A percentile compares a stretch with the other conserved stretches of the same genome.
Evolutionary conservation across 139 green algal species (phyloP).

Genomic region (Ostreobium quekettii): DNA sequence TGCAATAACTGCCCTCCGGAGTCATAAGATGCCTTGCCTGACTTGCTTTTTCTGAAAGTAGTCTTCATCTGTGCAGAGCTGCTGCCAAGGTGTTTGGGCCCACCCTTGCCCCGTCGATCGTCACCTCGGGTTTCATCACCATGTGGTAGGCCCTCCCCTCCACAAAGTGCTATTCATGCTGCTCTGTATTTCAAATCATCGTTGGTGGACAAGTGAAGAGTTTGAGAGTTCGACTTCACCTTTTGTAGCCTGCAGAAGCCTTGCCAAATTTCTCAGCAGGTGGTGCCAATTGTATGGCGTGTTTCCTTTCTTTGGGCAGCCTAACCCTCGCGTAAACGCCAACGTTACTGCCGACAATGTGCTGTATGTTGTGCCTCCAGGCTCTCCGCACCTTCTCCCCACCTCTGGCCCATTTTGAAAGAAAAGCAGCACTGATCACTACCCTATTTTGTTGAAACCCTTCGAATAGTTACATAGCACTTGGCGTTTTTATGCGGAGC

Average conservation of each 20-base stretch:
- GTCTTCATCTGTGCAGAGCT: conserved; percentile 31
- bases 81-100: conserved; percentile 60
- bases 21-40: too few species aligned
- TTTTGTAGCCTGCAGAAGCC: not conserved
- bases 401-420: too few species aligned
- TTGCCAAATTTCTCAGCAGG: not conserved
- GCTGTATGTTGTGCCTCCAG: too few species aligned
- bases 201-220: not conserved
- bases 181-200: not conserved
- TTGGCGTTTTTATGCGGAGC: too few species aligned
- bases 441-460: too few species aligned
- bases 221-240: conserved; percentile 14
- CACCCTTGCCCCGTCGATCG: conserved; percentile 48
- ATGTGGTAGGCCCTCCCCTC: conserved; percentile 56
- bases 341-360: too few species aligned
- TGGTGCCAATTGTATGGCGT: not conserved
- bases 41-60: too few species aligned
- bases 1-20: too few species aligned
- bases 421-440: too few species aligned
- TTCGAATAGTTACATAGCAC: too few species aligned
- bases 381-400: too few species aligned
- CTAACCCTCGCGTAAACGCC: too few species aligned
- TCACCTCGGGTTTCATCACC: conserved; percentile 70
- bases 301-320: not conserved
- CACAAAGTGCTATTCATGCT: not conserved